Conservation (phyloP, 1,139 yeast species). For the Sugiyamaella pinicola region DNA sequence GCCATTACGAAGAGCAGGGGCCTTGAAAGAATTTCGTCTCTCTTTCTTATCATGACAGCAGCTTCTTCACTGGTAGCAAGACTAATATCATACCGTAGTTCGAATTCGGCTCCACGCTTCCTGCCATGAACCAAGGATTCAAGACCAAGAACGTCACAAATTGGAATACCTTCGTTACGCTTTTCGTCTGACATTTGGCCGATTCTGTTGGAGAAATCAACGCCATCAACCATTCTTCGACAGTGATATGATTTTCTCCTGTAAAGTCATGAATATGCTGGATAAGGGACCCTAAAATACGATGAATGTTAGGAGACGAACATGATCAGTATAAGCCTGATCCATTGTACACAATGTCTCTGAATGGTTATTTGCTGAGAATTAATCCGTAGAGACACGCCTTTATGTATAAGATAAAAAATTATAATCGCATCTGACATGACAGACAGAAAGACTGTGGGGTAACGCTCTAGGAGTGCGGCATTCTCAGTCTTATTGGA, state of each 20-base stretch:
- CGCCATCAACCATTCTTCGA: slow-evolving; percentile 46
- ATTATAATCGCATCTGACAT: no score
- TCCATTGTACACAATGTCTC: no score
- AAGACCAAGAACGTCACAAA: slow-evolving; percentile 44
- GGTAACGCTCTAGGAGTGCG: no score
- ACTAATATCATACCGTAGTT: slow-evolving; percentile 16
- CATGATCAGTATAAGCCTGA: slow-evolving; percentile 40
- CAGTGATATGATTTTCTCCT: slow-evolving; percentile 43
- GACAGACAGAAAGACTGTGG: no score
- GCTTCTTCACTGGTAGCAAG: slow-evolving; percentile 19
- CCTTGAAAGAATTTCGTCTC: slow-evolving; percentile 4
- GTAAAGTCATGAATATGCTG: slow-evolving; percentile 46
- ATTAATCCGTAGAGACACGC: no score
- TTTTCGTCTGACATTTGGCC: slow-evolving; percentile 44
- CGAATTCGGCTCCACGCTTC: slow-evolving; percentile 12
- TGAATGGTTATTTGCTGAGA: no score
- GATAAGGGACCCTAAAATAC: slow-evolving; percentile 39
- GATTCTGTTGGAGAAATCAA: slow-evolving; percentile 42
- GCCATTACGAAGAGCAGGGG: background rate
- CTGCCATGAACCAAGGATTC: slow-evolving; percentile 42
- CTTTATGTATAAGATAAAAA: no score
- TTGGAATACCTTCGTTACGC: slow-evolving; percentile 44
- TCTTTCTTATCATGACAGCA: slow-evolving; percentile 1
- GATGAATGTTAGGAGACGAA: slow-evolving; percentile 39
- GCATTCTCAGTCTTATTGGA: no score